Evolutionary conservation across 345 rosid genomes (phyloP).

Genomic region (Hypericum perforatum): DNA sequence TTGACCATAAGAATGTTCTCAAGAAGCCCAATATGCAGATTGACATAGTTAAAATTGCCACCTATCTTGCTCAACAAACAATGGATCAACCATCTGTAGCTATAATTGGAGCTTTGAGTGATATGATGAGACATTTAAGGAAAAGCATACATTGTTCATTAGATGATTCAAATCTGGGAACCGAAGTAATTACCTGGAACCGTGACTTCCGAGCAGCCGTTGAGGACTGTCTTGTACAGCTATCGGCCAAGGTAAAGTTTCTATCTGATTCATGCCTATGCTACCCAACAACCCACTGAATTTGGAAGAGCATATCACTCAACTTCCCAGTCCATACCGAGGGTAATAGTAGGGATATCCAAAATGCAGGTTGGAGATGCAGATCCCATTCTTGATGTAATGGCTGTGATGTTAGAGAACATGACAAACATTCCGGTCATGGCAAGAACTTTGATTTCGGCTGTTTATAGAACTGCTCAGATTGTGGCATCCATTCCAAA

Average conservation of each 20-base stretch:
- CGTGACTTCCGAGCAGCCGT: conserved; percentile 43
- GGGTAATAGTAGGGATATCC: conserved; percentile 10
- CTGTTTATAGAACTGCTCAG: conserved; percentile 60
- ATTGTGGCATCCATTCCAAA: conserved; percentile 58
- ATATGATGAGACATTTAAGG: conserved; percentile 65
- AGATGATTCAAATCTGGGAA: conserved; percentile 57
- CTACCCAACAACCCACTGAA: no score
- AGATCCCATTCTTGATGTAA: conserved; percentile 65
- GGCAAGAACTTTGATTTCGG: conserved; percentile 50
- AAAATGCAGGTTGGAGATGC: conserved; percentile 66
- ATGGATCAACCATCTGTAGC: conserved; percentile 47
- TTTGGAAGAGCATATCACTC: neutral
- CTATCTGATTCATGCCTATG: neutral
- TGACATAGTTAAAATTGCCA: conserved; percentile 46
- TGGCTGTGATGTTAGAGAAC: conserved; percentile 82
- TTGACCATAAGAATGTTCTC: conserved; percentile 62
- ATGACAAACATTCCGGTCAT: conserved; percentile 54
- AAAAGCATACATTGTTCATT: conserved; percentile 64
- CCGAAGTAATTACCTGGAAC: conserved; percentile 51
- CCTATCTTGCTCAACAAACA: conserved; percentile 44
- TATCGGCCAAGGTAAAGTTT: conserved; percentile 44
- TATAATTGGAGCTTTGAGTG: conserved; percentile 59
- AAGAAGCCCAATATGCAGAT: conserved; percentile 61
- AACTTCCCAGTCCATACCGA: neutral
- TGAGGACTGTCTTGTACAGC: conserved; percentile 56